These are phyloP conservation scores for Pogostemon cablin DNA, from an alignment of 257 asterid genomes.

Conservation along the genomic window DNA sequence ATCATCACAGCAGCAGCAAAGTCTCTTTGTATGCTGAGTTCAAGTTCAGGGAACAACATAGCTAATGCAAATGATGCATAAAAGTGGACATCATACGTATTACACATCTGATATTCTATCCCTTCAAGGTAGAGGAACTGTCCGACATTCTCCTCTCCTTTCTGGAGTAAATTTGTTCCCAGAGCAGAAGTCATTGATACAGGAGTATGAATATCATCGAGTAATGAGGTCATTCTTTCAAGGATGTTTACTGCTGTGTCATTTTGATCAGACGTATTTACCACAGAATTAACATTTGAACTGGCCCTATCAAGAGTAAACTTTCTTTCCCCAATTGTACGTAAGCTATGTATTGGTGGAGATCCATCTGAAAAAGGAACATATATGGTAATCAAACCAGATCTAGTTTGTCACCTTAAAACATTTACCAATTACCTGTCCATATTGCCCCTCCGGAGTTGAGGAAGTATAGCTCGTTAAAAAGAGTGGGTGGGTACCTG, in stretches of 20 bases:
- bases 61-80: constrained; percentile 80
- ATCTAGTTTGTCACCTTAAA: constrained; percentile 26
- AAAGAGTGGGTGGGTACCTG: constrained; percentile 93
- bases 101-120: constrained; percentile 91
- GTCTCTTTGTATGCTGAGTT: constrained; percentile 93
- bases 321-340: constrained; percentile 54
- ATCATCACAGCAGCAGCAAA: constrained; percentile 94
- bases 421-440: constrained; percentile 66
- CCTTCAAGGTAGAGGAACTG: constrained; percentile 97
- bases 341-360: constrained; percentile 66
- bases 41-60: constrained; percentile 84
- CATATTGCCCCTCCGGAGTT: constrained; percentile 94
- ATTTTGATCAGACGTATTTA: constrained; percentile 39
- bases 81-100: constrained; percentile 94
- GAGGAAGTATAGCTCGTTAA: constrained; percentile 95
- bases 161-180: constrained; percentile 69
- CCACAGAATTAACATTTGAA: constrained; percentile 31
- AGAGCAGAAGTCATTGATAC: constrained; percentile 64
- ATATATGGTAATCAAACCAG: background rate
- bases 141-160: constrained; percentile 88
- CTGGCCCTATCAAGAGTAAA: constrained; percentile 63
- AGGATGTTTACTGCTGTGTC: constrained; percentile 79
- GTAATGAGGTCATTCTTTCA: constrained; percentile 71
- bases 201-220: constrained; percentile 67
- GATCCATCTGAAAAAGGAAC: constrained; percentile 68